Evolutionary conservation across 208 protist species (phyloP).

Genomic region (Leishmania aethiopica): DNA sequence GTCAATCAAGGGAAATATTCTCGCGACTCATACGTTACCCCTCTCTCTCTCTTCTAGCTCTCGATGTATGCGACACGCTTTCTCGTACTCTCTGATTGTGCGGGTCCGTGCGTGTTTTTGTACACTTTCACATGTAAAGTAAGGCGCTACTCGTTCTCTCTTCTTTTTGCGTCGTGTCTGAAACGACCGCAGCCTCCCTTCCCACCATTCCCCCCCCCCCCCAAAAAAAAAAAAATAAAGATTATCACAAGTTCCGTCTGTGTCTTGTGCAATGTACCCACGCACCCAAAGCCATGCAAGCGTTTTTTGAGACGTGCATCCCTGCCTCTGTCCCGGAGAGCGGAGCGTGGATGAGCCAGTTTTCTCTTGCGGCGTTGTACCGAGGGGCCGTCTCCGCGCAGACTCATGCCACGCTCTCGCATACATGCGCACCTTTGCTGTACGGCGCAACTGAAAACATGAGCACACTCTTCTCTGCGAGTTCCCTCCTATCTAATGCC

Average conservation of each 20-base stretch:
- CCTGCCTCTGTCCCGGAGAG: neutral
- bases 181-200: neutral
- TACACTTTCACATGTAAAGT: constrained; percentile 8
- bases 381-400: neutral
- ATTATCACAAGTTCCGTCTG: neutral
- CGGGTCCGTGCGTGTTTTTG: neutral
- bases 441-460: no score
- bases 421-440: neutral
- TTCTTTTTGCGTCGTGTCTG: constrained; percentile 9
- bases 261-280: neutral
- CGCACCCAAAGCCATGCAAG: neutral
- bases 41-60: neutral
- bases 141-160: constrained; percentile 7
- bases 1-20: neutral
- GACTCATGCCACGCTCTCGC: neutral
- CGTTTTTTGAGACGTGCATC: neutral
- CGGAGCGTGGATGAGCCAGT: neutral
- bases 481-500: neutral
- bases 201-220: no score
- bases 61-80: neutral
- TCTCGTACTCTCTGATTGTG: neutral
- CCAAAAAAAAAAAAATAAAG: neutral
- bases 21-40: neutral
- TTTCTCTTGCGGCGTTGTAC: neutral
- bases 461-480: neutral